These are phyloP conservation scores for Peronospora belbahrii DNA, from an alignment of 352 stramenopile genomes.

Conservation along the genomic window DNA sequence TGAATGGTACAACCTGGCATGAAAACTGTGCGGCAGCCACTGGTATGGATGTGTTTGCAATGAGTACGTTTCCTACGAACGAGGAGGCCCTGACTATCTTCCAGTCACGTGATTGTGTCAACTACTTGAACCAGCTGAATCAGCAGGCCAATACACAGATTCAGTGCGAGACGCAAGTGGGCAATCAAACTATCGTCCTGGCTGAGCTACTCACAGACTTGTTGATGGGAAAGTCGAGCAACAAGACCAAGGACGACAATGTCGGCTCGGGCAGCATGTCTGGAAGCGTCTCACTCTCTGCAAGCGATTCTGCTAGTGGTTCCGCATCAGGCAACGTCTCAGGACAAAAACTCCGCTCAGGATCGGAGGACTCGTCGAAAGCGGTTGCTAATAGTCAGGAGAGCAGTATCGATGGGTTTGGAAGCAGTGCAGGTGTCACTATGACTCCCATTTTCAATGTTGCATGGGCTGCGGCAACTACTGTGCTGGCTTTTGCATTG, in stretches of 20 bases:
- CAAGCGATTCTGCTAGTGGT: conserved; percentile 10
- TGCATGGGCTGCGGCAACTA: conserved; percentile 4
- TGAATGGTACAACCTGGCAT: conserved; percentile 43
- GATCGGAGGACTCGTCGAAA: conserved; percentile 1
- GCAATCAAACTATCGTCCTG: conserved; percentile 32
- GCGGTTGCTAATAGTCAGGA: conserved; percentile 2
- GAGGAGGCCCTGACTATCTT: conserved; percentile 36
- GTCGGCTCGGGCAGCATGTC: conserved; percentile 24
- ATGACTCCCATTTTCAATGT: conserved; percentile 11
- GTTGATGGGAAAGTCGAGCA: conserved; percentile 50
- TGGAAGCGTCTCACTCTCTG: conserved; percentile 13
- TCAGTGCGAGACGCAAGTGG: conserved; percentile 39
- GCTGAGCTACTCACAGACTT: conserved; percentile 37
- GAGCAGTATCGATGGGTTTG: conserved; percentile 2
- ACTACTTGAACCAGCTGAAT: conserved; percentile 67
- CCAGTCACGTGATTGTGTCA: conserved; percentile 45
- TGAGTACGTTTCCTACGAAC: conserved; percentile 34
- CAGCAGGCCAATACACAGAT: conserved; percentile 46
- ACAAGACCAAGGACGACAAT: conserved; percentile 33
- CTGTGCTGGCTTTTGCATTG: conserved; percentile 18
- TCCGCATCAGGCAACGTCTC: conserved; percentile 4
- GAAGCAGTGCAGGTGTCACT: conserved; percentile 6
- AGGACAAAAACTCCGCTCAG: conserved; percentile 1
- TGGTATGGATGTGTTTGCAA: conserved; percentile 42
- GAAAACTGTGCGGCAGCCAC: conserved; percentile 25